phyloP scores from a whole-genome alignment of 805 yeast genomes.

The Yarrowia yakushimensis region DNA sequence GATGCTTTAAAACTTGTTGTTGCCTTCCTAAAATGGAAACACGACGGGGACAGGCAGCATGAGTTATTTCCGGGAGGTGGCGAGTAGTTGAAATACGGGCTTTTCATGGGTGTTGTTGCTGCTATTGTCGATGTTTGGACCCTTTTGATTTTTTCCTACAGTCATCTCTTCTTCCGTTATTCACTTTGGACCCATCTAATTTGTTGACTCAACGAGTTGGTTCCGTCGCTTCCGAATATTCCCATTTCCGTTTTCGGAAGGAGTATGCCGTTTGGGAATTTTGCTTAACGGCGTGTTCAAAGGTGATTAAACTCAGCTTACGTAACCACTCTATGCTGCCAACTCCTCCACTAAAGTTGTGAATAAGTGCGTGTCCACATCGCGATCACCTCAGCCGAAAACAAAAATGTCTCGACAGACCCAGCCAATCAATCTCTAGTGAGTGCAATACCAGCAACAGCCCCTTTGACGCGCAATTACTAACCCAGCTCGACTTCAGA shows the following conservation, averaged over 20 bases:
- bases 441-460: constrained; percentile 1
- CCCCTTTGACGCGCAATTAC: not conserved
- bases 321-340: not conserved
- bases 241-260: not conserved
- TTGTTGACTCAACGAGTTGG: not conserved
- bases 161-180: not conserved
- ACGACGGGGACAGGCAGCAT: not conserved
- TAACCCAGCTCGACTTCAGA: constrained; percentile 35
- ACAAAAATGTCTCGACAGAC: constrained; percentile 18
- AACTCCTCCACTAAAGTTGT: not conserved
- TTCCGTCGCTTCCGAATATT: constrained; percentile 7
- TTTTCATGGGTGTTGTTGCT: too few species aligned
- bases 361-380: constrained; percentile 22
- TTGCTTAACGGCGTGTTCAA: not conserved
- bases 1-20: not conserved
- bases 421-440: constrained; percentile 30
- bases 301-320: too few species aligned
- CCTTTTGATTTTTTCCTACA: too few species aligned
- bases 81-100: too few species aligned
- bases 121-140: too few species aligned
- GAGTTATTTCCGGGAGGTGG: not conserved
- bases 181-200: not conserved
- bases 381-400: not conserved
- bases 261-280: too few species aligned
- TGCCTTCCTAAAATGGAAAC: constrained; percentile 22